These are phyloP conservation scores for Microdochium nivale DNA, from an alignment of 2,329 filamentous ascomycete species.

Conservation along the genomic window DNA sequence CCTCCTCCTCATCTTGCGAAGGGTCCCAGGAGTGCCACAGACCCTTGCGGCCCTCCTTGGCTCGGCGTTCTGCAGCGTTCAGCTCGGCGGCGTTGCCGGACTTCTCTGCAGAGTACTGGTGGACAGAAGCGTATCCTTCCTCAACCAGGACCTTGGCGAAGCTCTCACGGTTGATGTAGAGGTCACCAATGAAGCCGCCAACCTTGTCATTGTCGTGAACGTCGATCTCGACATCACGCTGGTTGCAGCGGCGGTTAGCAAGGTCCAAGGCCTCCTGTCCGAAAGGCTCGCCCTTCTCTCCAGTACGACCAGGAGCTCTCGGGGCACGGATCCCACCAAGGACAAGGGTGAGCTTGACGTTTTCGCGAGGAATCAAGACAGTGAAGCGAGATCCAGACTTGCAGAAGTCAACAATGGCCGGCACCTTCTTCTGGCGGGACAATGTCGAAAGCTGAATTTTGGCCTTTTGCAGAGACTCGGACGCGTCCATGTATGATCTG, in stretches of 20 bases:
- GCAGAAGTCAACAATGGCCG: slow-evolving; percentile 92
- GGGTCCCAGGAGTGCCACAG: slow-evolving; percentile 95
- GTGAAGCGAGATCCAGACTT: slow-evolving; percentile 96
- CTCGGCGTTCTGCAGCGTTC: slow-evolving; percentile 76
- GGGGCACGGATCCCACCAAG: slow-evolving; percentile 89
- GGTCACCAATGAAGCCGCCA: slow-evolving; percentile 90
- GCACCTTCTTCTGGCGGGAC: slow-evolving; percentile 84
- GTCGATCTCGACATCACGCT: slow-evolving; percentile 93
- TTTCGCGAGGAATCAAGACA: slow-evolving; percentile 82
- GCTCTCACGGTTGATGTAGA: slow-evolving; percentile 91
- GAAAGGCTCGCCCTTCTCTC: slow-evolving; percentile 83
- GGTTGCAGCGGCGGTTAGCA: slow-evolving; percentile 78
- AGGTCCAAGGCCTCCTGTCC: slow-evolving; percentile 92
- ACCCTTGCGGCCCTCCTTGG: slow-evolving; percentile 81
- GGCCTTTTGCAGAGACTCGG: slow-evolving; percentile 86
- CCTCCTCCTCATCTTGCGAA: slow-evolving; percentile 64
- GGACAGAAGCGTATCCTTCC: slow-evolving; percentile 86
- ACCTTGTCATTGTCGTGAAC: slow-evolving; percentile 93
- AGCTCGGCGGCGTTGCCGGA: slow-evolving; percentile 83
- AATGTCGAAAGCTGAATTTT: slow-evolving; percentile 87
- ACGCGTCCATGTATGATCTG: slow-evolving; percentile 81
- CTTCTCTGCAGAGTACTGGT: slow-evolving; percentile 93
- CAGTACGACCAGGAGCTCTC: slow-evolving; percentile 67
- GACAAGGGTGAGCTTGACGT: slow-evolving; percentile 89
- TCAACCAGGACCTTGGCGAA: slow-evolving; percentile 90